A percentile compares a stretch with the other conserved stretches of the same genome.
Evolutionary conservation across 192 early-diverging fungal species (phyloP).

Genomic region (Linnemannia hyalina): DNA sequence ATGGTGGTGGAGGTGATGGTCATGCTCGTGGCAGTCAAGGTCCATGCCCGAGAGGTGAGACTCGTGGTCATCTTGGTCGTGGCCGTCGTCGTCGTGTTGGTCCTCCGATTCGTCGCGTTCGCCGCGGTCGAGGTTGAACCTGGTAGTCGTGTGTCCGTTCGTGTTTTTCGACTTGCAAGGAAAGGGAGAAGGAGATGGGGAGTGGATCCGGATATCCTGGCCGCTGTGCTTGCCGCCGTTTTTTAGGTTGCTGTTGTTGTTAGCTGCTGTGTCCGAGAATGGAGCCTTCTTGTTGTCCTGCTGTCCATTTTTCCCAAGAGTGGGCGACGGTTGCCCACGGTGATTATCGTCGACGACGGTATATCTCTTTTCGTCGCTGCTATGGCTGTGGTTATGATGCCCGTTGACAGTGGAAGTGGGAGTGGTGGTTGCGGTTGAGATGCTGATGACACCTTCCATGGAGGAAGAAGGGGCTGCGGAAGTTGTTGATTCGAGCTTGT

Average conservation of each 20-base stretch:
- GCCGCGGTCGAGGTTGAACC: background rate
- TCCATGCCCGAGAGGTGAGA: constrained; percentile 5
- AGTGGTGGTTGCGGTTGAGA: background rate
- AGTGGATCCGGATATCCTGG: background rate
- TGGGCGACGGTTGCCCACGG: background rate
- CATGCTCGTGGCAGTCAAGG: background rate
- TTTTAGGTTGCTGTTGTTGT: background rate
- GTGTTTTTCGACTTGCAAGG: background rate
- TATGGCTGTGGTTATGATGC: background rate
- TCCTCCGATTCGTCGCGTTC: background rate
- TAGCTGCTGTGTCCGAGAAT: background rate
- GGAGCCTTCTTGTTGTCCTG: background rate
- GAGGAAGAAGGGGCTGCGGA: background rate
- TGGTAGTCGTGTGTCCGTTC: background rate
- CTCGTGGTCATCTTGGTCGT: background rate
- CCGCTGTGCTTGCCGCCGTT: background rate
- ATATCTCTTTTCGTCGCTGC: background rate
- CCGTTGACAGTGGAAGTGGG: background rate
- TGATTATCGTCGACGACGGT: too few species aligned
- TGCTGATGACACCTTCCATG: constrained; percentile 7
- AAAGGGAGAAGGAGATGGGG: background rate
- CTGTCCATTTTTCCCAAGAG: constrained; percentile 5
- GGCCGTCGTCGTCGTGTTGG: background rate
- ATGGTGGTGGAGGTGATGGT: background rate
- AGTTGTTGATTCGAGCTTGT: background rate